phyloP scores from a whole-genome alignment of 441 rosid species.

The Pelargonium fulgidum region DNA sequence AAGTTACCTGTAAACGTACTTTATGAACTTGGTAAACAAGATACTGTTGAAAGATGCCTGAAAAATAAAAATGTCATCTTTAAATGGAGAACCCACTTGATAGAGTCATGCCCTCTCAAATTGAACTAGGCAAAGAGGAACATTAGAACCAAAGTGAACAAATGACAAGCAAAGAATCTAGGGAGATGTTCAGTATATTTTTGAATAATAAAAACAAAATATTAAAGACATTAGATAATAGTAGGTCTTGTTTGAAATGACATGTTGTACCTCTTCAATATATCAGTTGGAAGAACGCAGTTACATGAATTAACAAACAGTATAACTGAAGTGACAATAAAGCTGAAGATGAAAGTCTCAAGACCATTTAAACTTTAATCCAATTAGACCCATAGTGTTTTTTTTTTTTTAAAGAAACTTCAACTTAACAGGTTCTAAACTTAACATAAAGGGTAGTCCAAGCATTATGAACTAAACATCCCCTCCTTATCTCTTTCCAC shows the following conservation, averaged over 20 bases:
- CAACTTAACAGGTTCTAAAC: not conserved
- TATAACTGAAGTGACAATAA: not conserved
- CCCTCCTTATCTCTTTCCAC: not conserved
- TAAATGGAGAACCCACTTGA: conserved; percentile 10
- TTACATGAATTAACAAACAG: not conserved
- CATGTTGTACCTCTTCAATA: not conserved
- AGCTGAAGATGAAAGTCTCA: not conserved
- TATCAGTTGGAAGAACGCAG: not conserved
- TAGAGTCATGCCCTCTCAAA: not conserved
- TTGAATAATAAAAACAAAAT: not conserved
- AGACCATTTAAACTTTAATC: not conserved
- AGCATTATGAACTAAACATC: not conserved
- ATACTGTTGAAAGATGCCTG: conserved; percentile 85
- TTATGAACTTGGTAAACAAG: conserved; percentile 87
- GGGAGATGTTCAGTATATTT: not conserved
- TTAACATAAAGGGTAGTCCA: not conserved
- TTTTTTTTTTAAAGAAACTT: not conserved
- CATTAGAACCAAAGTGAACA: conserved; percentile 5
- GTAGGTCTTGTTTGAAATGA: not conserved
- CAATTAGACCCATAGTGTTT: not conserved
- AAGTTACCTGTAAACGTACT: conserved; percentile 75
- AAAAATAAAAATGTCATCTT: conserved; percentile 21
- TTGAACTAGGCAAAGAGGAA: conserved; percentile 11
- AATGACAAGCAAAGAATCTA: conserved; percentile 8
- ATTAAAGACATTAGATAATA: not conserved